Conservation (phyloP, 23 red algal species). For the Agarophyton chilense region DNA sequence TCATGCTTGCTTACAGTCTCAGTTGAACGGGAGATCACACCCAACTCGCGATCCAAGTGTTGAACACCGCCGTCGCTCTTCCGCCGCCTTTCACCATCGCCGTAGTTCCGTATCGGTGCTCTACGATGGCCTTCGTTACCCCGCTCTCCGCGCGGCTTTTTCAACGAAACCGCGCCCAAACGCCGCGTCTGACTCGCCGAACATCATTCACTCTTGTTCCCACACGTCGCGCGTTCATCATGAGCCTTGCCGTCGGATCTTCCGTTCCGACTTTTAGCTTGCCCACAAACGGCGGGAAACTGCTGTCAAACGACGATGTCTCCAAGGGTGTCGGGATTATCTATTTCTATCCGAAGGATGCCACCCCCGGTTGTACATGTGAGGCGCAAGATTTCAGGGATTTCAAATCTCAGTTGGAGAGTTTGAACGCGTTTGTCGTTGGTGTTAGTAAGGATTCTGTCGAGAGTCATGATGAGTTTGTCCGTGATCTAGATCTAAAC, state of each 20-base stretch:
- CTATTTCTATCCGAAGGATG: conserved; percentile 77
- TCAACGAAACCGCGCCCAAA: not conserved
- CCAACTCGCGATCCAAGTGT: no score
- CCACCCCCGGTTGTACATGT: conserved; percentile 71
- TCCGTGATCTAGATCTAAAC: conserved; percentile 33
- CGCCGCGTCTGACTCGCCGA: not conserved
- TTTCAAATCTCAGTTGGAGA: conserved; percentile 23
- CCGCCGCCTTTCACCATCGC: not conserved
- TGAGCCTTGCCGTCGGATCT: conserved; percentile 42
- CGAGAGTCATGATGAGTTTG: conserved; percentile 49
- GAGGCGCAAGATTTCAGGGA: conserved; percentile 72
- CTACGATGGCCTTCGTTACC: not conserved
- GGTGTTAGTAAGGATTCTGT: conserved; percentile 71
- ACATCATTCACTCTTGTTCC: not conserved
- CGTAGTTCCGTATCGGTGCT: not conserved
- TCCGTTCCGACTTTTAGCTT: conserved; percentile 38
- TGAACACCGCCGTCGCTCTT: not conserved
- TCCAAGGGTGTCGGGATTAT: conserved; percentile 17
- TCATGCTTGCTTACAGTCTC: no score
- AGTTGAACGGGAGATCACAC: no score
- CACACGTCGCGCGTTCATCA: not conserved
- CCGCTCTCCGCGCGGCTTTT: not conserved
- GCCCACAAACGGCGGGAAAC: conserved; percentile 30
- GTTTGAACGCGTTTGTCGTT: conserved; percentile 38
- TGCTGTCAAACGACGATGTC: conserved; percentile 25